A percentile compares a stretch with the other conserved stretches of the same genome.
phyloP scores from a whole-genome alignment of 768 basidiomycete genomes.

The Pisolithus albus region DNA sequence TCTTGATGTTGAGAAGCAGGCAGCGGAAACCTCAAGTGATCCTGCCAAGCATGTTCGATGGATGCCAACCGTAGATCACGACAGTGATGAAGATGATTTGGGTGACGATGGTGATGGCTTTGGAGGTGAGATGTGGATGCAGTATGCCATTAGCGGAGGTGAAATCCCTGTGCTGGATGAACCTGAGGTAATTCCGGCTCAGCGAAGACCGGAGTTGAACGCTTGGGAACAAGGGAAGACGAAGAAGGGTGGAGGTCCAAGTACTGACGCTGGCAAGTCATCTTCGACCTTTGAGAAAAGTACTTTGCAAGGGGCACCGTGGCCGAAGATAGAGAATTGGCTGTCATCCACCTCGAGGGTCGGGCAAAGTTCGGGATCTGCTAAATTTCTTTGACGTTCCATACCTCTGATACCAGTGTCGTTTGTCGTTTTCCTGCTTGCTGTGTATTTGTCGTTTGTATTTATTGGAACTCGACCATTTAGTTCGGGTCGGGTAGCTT shows the following conservation, averaged over 20 bases:
- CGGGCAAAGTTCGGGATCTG: slow-evolving; percentile 25
- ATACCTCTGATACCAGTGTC: neutral
- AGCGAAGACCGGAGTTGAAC: slow-evolving; percentile 5
- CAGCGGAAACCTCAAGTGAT: slow-evolving; percentile 4
- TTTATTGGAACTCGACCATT: neutral
- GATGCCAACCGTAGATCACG: slow-evolving; percentile 15
- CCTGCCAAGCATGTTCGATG: slow-evolving; percentile 18
- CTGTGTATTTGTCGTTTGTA: neutral
- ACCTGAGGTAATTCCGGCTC: slow-evolving; percentile 1
- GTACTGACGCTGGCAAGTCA: slow-evolving; percentile 10
- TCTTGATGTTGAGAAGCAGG: slow-evolving; percentile 9
- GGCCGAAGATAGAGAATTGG: slow-evolving; percentile 33
- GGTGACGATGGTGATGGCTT: slow-evolving; percentile 13
- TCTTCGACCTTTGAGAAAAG: slow-evolving; percentile 22
- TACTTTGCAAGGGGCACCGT: slow-evolving; percentile 18
- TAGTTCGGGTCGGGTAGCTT: neutral
- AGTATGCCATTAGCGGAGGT: slow-evolving; percentile 23
- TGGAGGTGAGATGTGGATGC: slow-evolving; percentile 23
- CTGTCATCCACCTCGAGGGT: slow-evolving; percentile 22
- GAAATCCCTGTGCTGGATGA: slow-evolving; percentile 12
- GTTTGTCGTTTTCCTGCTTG: neutral
- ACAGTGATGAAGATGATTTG: slow-evolving; percentile 17
- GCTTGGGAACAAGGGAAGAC: slow-evolving; percentile 21
- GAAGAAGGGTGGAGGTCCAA: slow-evolving; percentile 11
- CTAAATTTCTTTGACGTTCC: slow-evolving; percentile 24